Evolutionary conservation across 768 basidiomycete genomes (phyloP), one percentile per base, ranked within the genome.

Genomic region (Lepiota venenata): DNA sequence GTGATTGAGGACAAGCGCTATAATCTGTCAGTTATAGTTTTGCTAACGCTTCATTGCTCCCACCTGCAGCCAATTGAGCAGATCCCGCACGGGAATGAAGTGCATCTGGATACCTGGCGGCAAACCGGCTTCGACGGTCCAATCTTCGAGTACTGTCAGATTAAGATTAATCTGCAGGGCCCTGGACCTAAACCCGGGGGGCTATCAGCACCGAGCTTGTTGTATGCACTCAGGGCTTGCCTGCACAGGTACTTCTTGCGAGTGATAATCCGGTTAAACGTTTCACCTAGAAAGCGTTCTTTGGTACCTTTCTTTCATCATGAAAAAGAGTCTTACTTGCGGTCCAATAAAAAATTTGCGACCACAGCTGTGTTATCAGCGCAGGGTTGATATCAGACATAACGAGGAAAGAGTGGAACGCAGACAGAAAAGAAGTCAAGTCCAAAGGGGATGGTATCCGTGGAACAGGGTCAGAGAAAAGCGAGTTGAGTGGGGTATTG

Each of bases 271-370:
- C 91, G 84, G 65, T 93, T 93, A 71, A 93, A 92, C 39, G 87
- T 79, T 69, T 92, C 90, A 65, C 90, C 90, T 92, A 48, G 7
- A 55, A 56, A 54, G 48, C 57, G 58, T 29, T 42, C 52, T 51
- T 46, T 60, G 50, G 50, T 51, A 57, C 36, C 18, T 40, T 16
- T 4, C 38, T 39, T 43, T 58, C 11, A 27, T 35, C 11, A 49
- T 4, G 16, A 52, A 21, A 3, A 47, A 35, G 14, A 42, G 12
- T 67, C 85, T 76, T 76, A 91, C 93, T 92, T 20, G 93, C 87
- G 50, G 93, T 88, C 97, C 97, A 99, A 66, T 95, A 98, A 76
- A 97, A 87, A n/a, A 97, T 84, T 69, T 99, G 97, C 1, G 93
- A 95, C 85, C 94, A 96, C 47, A 95, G 78, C 67, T 99, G 97